Evolutionary conservation across 106 monocot species (phyloP).

Genomic region (Allium sativum): DNA sequence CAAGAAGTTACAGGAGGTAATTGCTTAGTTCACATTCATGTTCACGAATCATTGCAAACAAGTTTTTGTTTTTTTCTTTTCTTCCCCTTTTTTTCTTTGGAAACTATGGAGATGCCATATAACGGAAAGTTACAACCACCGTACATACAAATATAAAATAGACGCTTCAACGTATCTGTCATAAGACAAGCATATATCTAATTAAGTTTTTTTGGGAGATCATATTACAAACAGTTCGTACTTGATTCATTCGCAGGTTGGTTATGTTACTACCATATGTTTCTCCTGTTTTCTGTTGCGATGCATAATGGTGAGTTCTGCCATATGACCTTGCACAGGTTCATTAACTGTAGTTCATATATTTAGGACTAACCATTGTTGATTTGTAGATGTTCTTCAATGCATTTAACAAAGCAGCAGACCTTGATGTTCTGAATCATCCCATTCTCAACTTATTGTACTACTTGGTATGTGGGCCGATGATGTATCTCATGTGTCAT

Average conservation of each 20-base stretch:
- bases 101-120: neutral
- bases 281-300: conserved; percentile 80
- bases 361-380: neutral
- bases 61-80: neutral
- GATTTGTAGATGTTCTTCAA: conserved; percentile 59
- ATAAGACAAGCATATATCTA: too few relatives aligned
- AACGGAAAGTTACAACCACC: too few relatives aligned
- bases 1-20: conserved; percentile 94
- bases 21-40: neutral
- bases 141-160: too few relatives aligned
- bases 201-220: too few relatives aligned
- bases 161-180: too few relatives aligned
- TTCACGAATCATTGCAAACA: neutral
- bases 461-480: conserved; percentile 43
- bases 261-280: conserved; percentile 88
- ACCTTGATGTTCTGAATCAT: conserved; percentile 76
- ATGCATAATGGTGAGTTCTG: conserved; percentile 61
- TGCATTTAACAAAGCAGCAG: conserved; percentile 71
- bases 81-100: neutral
- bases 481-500: too few relatives aligned
- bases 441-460: conserved; percentile 81
- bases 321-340: neutral
- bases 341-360: neutral
- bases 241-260: conserved; percentile 47
- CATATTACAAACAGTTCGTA: too few relatives aligned